Base-by-base conservation (phyloP, 768 basidiomycete genomes). In the Tylopilus intermedius region DNA sequence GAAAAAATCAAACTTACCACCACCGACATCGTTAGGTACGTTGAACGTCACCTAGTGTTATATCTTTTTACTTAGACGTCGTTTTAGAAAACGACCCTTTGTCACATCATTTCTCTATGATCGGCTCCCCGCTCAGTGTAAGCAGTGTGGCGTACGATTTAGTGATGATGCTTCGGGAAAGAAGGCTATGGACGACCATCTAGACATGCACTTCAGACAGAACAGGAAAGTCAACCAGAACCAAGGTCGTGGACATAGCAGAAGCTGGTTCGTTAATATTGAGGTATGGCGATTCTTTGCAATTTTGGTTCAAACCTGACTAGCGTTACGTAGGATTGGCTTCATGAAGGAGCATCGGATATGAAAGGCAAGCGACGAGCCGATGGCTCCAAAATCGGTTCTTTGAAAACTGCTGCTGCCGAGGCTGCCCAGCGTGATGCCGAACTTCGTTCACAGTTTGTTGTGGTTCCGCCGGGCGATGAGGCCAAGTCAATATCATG, bases 191-290 rank as follows among this genome's bases (percentile, higher is more conserved):
- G 82, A 94, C 61, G 82, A 85, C 53, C 96, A 99, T 66, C 78
- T 98, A 62, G 95, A 99, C 67, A 88, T 90, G 87, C 95, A 99
- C 69, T 97, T 96, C 73, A 79, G 85, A 66, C 88, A 95, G 67
- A 98, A 97, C 64, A 81, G 87, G 54, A 89, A 88, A 68, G 83
- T 85, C 26, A 83, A 76, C 62, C 86, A 88, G 67, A 84, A 83
- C 39, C 71, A 81, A 15, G 92, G 90, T 0, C 79, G 95, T 54
- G 93, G 92, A 35, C 86, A 93, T 60, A 90, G 87, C 61, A 80
- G 95, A 24, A 87, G 88, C 61, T 97, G 94, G 94, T 90, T 94
- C 53, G 77, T 90, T 48, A 75, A 79, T 56, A 74, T 83, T 54
- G 90, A 94, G 73, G 93, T 94, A 70, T 51, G 86, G 72, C 6